phyloP scores from a whole-genome alignment of 2,329 filamentous ascomycete genomes.

The Penicillium crustosum region DNA sequence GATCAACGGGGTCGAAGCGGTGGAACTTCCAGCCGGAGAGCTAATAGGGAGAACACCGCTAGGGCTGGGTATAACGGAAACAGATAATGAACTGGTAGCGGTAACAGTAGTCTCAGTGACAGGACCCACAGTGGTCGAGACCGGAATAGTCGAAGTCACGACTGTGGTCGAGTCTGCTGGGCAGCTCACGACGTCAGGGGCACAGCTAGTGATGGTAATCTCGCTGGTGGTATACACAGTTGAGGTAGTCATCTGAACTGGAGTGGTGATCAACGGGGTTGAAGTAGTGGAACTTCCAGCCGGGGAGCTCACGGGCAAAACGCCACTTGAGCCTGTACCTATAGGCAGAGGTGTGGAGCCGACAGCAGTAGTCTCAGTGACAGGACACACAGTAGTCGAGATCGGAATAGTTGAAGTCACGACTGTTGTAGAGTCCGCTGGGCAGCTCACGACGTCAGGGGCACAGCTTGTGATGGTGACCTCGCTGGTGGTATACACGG shows the following conservation, averaged over 20 bases:
- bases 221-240: constrained; percentile 31
- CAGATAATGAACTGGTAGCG: too few relatives aligned
- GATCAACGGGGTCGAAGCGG: too few relatives aligned
- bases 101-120: constrained; percentile 2
- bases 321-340: too few relatives aligned
- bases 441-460: constrained; percentile 50
- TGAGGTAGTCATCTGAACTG: constrained; percentile 30
- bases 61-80: too few relatives aligned
- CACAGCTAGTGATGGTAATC: constrained; percentile 40
- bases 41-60: too few relatives aligned
- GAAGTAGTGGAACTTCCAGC: background rate
- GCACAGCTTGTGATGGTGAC: constrained; percentile 43
- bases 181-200: constrained; percentile 48
- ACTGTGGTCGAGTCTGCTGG: constrained; percentile 51
- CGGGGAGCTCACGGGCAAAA: background rate
- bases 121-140: background rate
- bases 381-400: constrained; percentile 61
- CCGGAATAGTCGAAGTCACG: constrained; percentile 50
- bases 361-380: constrained; percentile 31
- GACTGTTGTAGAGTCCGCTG: constrained; percentile 49
- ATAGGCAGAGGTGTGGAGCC: too few relatives aligned
- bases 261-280: too few relatives aligned
- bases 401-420: constrained; percentile 57
- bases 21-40: too few relatives aligned
- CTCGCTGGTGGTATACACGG: constrained; percentile 38